Conservation (phyloP, 2,329 filamentous ascomycete genomes). For the Paradendryphiella salina region DNA sequence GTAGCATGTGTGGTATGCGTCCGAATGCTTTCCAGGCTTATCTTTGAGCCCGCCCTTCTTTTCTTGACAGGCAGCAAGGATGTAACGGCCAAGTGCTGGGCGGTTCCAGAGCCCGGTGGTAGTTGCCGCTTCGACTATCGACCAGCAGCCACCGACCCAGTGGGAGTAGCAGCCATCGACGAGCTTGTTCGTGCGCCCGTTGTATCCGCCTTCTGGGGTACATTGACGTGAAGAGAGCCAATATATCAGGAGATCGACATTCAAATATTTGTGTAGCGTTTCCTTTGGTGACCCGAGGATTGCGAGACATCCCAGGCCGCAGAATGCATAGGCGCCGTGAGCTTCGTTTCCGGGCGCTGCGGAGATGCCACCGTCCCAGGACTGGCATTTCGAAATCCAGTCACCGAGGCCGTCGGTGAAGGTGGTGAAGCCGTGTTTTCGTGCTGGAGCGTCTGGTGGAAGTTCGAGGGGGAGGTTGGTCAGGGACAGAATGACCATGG, state of each 20-base stretch:
- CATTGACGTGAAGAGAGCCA: constrained; percentile 93
- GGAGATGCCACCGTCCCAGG: constrained; percentile 91
- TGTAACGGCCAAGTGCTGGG: constrained; percentile 84
- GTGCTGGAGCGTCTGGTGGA: constrained; percentile 70
- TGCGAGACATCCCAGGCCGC: constrained; percentile 83
- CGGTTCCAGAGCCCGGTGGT: constrained; percentile 68
- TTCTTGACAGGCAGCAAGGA: constrained; percentile 81
- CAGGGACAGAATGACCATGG: constrained; percentile 79
- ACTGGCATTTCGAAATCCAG: constrained; percentile 87
- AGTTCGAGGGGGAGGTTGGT: constrained; percentile 81
- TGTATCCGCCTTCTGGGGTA: constrained; percentile 87
- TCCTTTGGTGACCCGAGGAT: constrained; percentile 79
- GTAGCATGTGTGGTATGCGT: constrained; percentile 93
- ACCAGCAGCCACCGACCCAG: constrained; percentile 96
- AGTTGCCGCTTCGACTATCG: constrained; percentile 78
- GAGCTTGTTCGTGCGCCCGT: constrained; percentile 93
- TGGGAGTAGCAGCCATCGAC: constrained; percentile 98
- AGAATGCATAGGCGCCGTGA: constrained; percentile 96
- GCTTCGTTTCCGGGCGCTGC: constrained; percentile 84
- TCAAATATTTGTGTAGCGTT: constrained; percentile 74
- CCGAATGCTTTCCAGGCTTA: constrained; percentile 85
- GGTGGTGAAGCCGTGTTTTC: constrained; percentile 63
- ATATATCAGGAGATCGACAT: constrained; percentile 74
- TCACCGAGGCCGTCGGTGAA: constrained; percentile 75
- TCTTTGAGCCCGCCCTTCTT: constrained; percentile 84